Conservation (phyloP, 208 protist genomes). For the Lotmaria passim region DNA sequence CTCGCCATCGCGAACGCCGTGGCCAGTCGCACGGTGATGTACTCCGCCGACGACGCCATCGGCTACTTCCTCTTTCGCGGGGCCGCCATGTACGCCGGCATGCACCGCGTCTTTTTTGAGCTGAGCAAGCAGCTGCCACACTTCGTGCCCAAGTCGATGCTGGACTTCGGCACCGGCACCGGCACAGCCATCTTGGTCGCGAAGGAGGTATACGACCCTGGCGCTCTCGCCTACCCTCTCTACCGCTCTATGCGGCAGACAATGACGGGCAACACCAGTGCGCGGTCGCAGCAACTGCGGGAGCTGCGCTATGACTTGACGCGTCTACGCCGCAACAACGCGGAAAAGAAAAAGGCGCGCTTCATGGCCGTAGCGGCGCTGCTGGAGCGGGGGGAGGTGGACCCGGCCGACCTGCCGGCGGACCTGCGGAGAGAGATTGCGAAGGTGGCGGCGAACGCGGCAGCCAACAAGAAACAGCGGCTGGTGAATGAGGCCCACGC, state of each 20-base stretch:
- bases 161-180: constrained; percentile 89
- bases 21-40: constrained; percentile 79
- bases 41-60: constrained; percentile 84
- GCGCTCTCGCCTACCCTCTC: constrained; percentile 82
- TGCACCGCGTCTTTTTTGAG: constrained; percentile 90
- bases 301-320: constrained; percentile 81
- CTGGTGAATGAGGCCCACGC: constrained; percentile 65
- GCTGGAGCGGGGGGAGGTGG: constrained; percentile 77
- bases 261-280: constrained; percentile 72
- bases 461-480: constrained; percentile 53
- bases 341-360: constrained; percentile 82
- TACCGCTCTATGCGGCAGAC: constrained; percentile 86
- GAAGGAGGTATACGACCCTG: constrained; percentile 91
- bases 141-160: constrained; percentile 88
- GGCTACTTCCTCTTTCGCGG: constrained; percentile 90
- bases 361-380: constrained; percentile 90
- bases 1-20: constrained; percentile 83
- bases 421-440: constrained; percentile 78
- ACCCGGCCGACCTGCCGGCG: constrained; percentile 68
- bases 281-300: constrained; percentile 51
- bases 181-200: constrained; percentile 84
- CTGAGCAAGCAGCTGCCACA: constrained; percentile 87
- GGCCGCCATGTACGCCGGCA: constrained; percentile 87
- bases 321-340: constrained; percentile 79
- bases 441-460: constrained; percentile 64